phyloP scores from a whole-genome alignment of 2,329 filamentous ascomycete species.

The Cercospora brassicicola region DNA sequence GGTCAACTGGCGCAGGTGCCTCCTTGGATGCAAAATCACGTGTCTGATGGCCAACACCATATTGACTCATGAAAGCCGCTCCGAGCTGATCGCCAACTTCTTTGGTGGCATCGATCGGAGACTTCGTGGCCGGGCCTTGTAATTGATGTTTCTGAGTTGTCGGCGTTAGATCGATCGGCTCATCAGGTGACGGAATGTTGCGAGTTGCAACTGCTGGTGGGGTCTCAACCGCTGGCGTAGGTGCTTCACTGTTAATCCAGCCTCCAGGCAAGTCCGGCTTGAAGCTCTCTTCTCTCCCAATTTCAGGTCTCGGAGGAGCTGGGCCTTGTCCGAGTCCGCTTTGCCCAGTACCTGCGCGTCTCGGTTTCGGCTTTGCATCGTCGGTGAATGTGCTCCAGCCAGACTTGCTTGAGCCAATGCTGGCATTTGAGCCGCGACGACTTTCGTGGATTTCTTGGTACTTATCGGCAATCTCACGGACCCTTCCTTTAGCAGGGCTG shows the following conservation, averaged over 20 bases:
- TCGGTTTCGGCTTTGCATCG: constrained; percentile 19
- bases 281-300: constrained; percentile 40
- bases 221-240: constrained; percentile 43
- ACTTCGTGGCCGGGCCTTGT: constrained; percentile 9
- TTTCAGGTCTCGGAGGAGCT: constrained; percentile 18
- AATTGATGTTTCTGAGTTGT: constrained; percentile 32
- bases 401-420: constrained; percentile 44
- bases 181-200: constrained; percentile 19
- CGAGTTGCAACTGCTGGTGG: constrained; percentile 25
- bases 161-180: constrained; percentile 37
- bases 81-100: constrained; percentile 52
- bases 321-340: constrained; percentile 14
- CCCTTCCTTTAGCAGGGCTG: constrained; percentile 49
- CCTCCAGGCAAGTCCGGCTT: constrained; percentile 54
- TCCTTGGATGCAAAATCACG: constrained; percentile 38
- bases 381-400: constrained; percentile 40
- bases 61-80: constrained; percentile 46
- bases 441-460: constrained; percentile 46
- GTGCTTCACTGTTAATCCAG: constrained; percentile 53
- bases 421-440: constrained; percentile 46
- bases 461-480: constrained; percentile 53
- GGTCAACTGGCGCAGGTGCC: constrained; percentile 30
- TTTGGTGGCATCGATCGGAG: constrained; percentile 45
- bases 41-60: constrained; percentile 39
- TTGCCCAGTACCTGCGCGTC: constrained; percentile 23